phyloP scores from a whole-genome alignment of 345 rosid species.

The Rubroshorea leprosula region DNA sequence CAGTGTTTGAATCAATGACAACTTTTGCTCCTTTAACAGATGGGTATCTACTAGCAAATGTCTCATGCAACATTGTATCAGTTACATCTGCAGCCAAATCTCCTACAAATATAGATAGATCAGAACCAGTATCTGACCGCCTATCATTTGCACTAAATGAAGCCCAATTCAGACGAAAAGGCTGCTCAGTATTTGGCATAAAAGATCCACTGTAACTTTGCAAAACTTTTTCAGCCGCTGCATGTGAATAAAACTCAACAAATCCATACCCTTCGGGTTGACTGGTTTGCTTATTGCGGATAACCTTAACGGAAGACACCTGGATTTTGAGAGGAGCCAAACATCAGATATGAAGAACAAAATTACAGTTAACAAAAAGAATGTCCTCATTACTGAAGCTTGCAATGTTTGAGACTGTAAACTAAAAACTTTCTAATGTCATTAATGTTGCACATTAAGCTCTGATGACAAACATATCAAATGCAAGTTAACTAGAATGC shows the following conservation, averaged over 20 bases:
- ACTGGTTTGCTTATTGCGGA: conserved; percentile 87
- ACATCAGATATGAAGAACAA: background rate
- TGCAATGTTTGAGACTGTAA: background rate
- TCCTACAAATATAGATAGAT: conserved; percentile 88
- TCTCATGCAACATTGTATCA: conserved; percentile 70
- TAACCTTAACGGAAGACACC: conserved; percentile 80
- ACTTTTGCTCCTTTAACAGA: conserved; percentile 96
- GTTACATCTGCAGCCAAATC: conserved; percentile 94
- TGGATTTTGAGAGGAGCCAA: conserved; percentile 21
- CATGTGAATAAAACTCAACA: conserved; percentile 75
- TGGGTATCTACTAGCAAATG: conserved; percentile 60
- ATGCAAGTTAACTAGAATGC: background rate
- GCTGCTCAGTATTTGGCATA: conserved; percentile 90
- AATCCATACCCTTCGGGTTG: conserved; percentile 93
- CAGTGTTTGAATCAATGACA: conserved; percentile 79
- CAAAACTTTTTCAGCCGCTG: conserved; percentile 77
- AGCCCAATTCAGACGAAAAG: conserved; percentile 97
- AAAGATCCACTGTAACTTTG: conserved; percentile 59
- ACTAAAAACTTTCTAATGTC: too few relatives aligned
- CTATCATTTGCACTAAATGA: conserved; percentile 76
- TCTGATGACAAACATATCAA: background rate
- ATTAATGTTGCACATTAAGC: background rate
- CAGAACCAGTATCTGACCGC: conserved; percentile 64
- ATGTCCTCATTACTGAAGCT: too few relatives aligned
- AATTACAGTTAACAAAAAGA: too few relatives aligned